Evolutionary conservation across 2,329 filamentous ascomycete genomes (phyloP).

Genomic region (Ophiostoma australiae): DNA sequence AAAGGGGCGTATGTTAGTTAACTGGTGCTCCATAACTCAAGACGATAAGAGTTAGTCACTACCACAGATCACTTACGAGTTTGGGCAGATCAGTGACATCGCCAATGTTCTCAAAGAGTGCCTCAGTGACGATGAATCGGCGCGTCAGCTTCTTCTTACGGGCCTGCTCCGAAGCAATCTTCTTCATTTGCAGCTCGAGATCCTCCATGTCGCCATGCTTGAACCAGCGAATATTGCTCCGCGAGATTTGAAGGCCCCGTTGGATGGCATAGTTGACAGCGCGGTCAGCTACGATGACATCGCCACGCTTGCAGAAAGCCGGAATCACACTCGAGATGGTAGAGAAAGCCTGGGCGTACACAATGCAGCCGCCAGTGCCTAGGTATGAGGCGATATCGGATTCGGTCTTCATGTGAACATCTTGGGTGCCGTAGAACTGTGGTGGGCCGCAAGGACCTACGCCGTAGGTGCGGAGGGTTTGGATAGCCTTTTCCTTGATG

Average conservation of each 20-base stretch:
- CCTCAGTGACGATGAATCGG: conserved; percentile 93
- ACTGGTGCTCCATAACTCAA: background rate
- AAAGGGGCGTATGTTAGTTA: background rate
- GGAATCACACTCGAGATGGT: conserved; percentile 97
- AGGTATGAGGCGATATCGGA: conserved; percentile 86
- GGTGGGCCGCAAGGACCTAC: conserved; percentile 95
- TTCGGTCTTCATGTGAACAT: conserved; percentile 96
- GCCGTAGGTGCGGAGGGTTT: conserved; percentile 88
- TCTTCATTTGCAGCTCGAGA: conserved; percentile 76
- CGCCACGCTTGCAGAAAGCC: conserved; percentile 92
- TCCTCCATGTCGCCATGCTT: conserved; percentile 96
- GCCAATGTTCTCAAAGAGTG: conserved; percentile 83
- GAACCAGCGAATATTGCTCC: conserved; percentile 89
- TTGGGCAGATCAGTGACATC: conserved; percentile 81
- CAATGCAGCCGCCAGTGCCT: conserved; percentile 81
- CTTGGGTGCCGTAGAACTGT: conserved; percentile 96
- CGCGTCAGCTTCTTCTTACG: conserved; percentile 81
- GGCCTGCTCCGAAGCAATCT: conserved; percentile 80
- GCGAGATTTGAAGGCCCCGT: conserved; percentile 87
- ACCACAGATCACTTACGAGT: conserved; percentile 41
- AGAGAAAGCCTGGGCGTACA: conserved; percentile 94
- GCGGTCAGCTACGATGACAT: conserved; percentile 93
- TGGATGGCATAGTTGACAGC: conserved; percentile 91
- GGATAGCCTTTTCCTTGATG: conserved; percentile 91
- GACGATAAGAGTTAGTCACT: background rate